Evolutionary conservation across 2,329 filamentous ascomycete genomes (phyloP).

Genomic region (Paecilomyces sp.): DNA sequence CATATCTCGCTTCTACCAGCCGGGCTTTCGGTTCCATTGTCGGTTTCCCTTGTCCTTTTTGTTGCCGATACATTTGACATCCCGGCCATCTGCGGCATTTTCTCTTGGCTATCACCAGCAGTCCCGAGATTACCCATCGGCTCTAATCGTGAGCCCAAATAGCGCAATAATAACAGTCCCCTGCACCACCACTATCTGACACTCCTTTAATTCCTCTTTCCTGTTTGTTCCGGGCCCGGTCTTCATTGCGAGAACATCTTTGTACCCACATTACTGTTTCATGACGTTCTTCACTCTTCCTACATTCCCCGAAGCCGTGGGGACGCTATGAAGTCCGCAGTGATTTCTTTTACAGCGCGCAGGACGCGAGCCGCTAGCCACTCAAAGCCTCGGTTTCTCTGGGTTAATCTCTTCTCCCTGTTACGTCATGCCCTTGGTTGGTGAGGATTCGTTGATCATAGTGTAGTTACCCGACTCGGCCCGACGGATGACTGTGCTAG

Average conservation of each 20-base stretch:
- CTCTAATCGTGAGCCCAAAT: background rate
- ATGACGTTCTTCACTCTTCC: background rate
- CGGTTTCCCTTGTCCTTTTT: background rate
- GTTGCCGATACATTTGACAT: background rate
- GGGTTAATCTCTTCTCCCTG: background rate
- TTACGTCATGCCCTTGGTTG: background rate
- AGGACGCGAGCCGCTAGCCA: background rate
- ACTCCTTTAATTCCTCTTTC: background rate
- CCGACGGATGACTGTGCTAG: background rate
- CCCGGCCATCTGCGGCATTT: background rate
- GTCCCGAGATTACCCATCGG: background rate
- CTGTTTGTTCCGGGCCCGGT: background rate
- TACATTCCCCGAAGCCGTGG: background rate
- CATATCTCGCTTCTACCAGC: background rate
- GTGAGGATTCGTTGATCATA: background rate
- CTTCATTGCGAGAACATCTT: background rate
- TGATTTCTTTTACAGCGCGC: background rate
- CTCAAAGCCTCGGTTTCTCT: background rate
- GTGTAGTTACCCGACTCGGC: background rate
- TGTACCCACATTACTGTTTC: background rate
- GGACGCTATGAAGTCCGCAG: background rate
- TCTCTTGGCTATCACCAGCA: background rate
- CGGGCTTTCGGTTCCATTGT: background rate
- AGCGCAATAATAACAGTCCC: background rate
- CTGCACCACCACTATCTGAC: background rate